Evolutionary conservation across 495 filamentous ascomycete genomes (phyloP), one percentile per base, ranked within the genome.

Genomic region (Emericellopsis terricola): DNA sequence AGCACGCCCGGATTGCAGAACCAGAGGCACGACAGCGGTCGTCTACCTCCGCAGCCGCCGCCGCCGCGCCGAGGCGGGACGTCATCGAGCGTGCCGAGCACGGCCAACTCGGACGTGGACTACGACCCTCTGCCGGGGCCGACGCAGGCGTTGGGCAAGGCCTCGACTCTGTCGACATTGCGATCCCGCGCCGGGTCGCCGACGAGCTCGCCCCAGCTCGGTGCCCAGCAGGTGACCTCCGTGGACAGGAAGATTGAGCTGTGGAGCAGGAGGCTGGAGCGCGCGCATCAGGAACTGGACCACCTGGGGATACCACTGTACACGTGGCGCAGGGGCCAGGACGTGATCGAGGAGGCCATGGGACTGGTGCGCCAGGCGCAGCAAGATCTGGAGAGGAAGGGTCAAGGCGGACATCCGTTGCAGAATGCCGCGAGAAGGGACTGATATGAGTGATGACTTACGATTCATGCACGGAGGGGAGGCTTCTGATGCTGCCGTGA

Each of bases 311-410:
- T 96, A 0, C 53, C 71, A 40, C 52, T 99, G 38, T 71, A 78
- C 38, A 86, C 69, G 38, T 97, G 89, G 89, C 66, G 83, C 28
- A 70, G 71, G 4, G 89, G 89, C 1, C 63, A 60, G n/a, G 89
- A 96, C 65, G 78, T 81, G 14, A 52, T 62, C 27, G 41, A 43
- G 4, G 64, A 68, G 42, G 64, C 64, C 6, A 50, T 59, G 36
- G 62, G 62, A 15, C 54, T 69, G 31, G 59, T 69, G 10, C 49
- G 44, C 38, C 54, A 51, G 41, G 62, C 49, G 10, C 14, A 61
- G 43, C 49, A 44, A 39, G 47, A 51, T 38, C 55, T 57, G 51
- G 51, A 36, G 36, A 40, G 36, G 40, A 41, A 16, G 43, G 46
- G 37, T 33, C 7, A 29, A 13, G 13, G 23, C 23, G 23, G 23